phyloP scores from a whole-genome alignment of 164 flowering plant species.

The Umbilicus rupestris region DNA sequence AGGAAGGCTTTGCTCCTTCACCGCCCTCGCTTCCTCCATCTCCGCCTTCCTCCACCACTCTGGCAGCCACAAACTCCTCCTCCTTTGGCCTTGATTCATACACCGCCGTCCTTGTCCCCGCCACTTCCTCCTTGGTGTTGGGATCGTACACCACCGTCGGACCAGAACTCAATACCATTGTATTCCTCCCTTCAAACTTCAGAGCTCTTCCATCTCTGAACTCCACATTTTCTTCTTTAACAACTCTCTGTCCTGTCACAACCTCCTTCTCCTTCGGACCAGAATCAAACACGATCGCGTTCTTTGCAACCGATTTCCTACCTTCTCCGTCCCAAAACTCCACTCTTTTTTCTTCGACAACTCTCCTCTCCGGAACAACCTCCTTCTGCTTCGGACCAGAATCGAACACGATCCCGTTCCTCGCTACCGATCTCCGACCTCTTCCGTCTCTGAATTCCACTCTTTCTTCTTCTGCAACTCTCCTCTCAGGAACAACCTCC shows the following conservation, averaged over 20 bases:
- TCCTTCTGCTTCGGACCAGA: not conserved
- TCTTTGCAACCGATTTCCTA: no score
- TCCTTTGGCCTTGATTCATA: not conserved
- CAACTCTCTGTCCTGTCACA: not conserved
- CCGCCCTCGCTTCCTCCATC: not conserved
- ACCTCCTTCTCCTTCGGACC: not conserved
- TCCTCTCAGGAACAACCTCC: not conserved
- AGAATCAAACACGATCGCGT: not conserved
- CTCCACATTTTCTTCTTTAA: conserved; percentile 9
- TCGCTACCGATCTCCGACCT: conserved; percentile 3
- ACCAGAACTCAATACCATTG: not conserved
- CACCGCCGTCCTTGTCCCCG: not conserved
- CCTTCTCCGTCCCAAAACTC: not conserved
- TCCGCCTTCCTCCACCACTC: not conserved
- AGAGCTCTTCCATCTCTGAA: conserved; percentile 11
- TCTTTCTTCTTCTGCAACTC: not conserved
- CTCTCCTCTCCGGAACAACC: no score
- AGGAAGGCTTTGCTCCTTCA: not conserved
- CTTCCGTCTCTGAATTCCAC: conserved; percentile 11
- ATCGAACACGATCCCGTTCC: not conserved
- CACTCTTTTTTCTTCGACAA: not conserved
- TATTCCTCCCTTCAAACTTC: not conserved
- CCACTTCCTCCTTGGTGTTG: not conserved
- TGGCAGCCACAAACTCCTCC: not conserved
- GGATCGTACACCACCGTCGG: not conserved